Base-by-base conservation (phyloP, 257 asterid species). In the Linderniella brevidens region DNA sequence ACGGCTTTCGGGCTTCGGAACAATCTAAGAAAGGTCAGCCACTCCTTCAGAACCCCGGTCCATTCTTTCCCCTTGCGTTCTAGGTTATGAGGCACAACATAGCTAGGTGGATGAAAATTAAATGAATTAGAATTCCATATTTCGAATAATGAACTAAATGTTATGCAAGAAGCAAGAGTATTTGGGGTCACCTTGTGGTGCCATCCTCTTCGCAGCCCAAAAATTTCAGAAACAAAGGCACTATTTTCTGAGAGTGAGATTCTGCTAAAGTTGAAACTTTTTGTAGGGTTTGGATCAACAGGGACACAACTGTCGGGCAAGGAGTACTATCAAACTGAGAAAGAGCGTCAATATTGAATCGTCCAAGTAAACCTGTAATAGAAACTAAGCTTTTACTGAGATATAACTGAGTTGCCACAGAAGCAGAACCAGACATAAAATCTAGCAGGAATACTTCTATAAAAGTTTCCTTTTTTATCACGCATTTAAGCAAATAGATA, bases 171-270 rank as follows among this genome's bases (percentile, higher is more conserved):
- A 37, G 36, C 35, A 40, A 35, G 49, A 13, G 13, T 48, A 32
- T 56, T 56, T 49, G 48, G 40, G 35, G 25, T 17, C 54, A 88
- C 95, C 97, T 76, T 50, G 57, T 37, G 46, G 57, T 57, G 42
- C 73, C 69, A 37, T 70, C 71, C 46, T 58, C 73, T 56, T 46
- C 55, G 59, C 80, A 80, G 57, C 98, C 98, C 49, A 88, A 53
- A 59, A 78, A 84, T 76, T 74, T 78, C 67, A 88, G 58, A 61
- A 88, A 88, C 72, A 84, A 61, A 58, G 90, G 86, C 53, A 88
- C 50, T 54, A 84, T 59, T 53, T 80, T 82, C 53, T 64, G 68
- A 58, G 86, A 71, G 65, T 71, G 77, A 41, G 80, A 74, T 70
- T 84, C 94, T 9, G 56, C 75, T 38, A 73, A 58, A 41, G 77